Conservation (phyloP, 2,329 filamentous ascomycete genomes). For the Aspergillus neoniger region DNA sequence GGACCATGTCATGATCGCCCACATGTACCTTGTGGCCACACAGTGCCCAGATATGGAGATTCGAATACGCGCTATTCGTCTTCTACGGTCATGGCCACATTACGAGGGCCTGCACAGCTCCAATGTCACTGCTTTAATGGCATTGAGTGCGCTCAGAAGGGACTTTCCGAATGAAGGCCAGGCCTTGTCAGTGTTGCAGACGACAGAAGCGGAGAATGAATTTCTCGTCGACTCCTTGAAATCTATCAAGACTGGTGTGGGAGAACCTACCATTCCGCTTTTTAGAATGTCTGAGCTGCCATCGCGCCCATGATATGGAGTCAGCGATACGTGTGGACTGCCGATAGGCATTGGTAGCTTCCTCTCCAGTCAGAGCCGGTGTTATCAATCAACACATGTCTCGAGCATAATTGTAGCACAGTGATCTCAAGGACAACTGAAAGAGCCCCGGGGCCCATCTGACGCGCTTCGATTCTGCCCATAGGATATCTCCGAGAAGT, state of each 20-base stretch:
- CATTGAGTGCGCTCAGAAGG: background rate
- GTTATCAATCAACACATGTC: too few species aligned
- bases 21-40: background rate
- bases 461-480: too few species aligned
- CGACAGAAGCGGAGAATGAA: background rate
- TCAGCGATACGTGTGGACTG: too few species aligned
- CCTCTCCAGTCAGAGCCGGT: too few species aligned
- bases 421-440: too few species aligned
- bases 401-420: too few species aligned
- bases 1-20: background rate
- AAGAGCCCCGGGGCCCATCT: too few species aligned
- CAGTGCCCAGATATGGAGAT: background rate
- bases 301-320: too few species aligned
- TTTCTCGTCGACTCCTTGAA: background rate
- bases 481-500: too few species aligned
- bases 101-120: background rate
- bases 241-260: background rate
- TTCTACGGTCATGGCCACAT: constrained; percentile 8
- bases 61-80: background rate
- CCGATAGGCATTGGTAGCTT: too few species aligned
- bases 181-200: background rate
- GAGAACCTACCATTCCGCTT: background rate
- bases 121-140: background rate
- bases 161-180: background rate
- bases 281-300: background rate